These are phyloP conservation scores for Tephrocybe sp. DNA, from an alignment of 768 basidiomycete species.

Conservation along the genomic window DNA sequence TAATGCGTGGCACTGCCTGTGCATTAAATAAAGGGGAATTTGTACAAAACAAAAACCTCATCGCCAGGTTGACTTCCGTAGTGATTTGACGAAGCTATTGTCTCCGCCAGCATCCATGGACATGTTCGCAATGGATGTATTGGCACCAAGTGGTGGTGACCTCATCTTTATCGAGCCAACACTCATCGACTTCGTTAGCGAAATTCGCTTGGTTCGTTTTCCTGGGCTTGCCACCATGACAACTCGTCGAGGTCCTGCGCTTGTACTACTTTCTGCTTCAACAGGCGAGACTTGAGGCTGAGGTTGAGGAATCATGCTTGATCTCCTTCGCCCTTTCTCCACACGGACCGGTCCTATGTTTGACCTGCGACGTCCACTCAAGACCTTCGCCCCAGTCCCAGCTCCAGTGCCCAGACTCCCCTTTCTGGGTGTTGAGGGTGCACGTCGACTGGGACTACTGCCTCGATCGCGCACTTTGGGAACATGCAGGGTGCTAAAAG, in stretches of 20 bases:
- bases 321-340: constrained; percentile 72
- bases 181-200: constrained; percentile 42
- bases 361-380: constrained; percentile 59
- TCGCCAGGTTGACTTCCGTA: constrained; percentile 55
- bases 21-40: constrained; percentile 3
- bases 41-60: constrained; percentile 28
- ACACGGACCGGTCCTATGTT: constrained; percentile 73
- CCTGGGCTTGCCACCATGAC: constrained; percentile 47
- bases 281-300: too few relatives aligned
- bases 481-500: constrained; percentile 27
- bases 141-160: constrained; percentile 18
- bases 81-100: constrained; percentile 40
- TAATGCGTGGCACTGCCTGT: constrained; percentile 13
- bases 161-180: constrained; percentile 28
- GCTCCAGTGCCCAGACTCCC: constrained; percentile 14
- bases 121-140: constrained; percentile 26
- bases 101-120: constrained; percentile 45
- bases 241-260: constrained; percentile 30
- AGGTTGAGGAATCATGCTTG: constrained; percentile 80
- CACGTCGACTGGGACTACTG: constrained; percentile 42
- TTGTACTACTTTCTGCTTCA: constrained; percentile 31
- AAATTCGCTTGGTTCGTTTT: constrained; percentile 58
- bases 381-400: constrained; percentile 18
- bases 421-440: constrained; percentile 43
- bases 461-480: constrained; percentile 36